Evolutionary conservation across 1,139 yeast genomes (phyloP), one percentile per base, ranked within the genome.

Genomic region (Spencermartinsiella ligniputridi): DNA sequence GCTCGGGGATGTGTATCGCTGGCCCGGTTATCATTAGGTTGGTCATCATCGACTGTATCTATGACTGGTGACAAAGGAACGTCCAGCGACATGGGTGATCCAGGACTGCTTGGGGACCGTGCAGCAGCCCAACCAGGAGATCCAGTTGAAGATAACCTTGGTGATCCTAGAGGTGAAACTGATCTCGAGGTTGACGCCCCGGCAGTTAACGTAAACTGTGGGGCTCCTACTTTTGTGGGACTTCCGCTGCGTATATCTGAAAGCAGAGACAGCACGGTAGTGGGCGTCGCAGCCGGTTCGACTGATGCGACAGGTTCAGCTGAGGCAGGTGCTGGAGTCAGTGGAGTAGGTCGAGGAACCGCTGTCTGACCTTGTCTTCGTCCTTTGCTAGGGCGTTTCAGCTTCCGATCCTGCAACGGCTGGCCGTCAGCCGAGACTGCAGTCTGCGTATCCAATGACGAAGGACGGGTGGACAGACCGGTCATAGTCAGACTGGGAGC

Each of bases 191-290:
- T n/a, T 15, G 32, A 27, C 15, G 32, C 8, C n/a, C 8, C 32
- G 15, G 32, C 32, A 11, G 32, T 27, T 6, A 6, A 6, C 15
- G 32, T 9, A 27, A 27, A 27, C 32, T 27, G 32, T 5, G 32
- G 32, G n/a, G 32, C 15, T 5, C n/a, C 32, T 6, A 27, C 15
- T n/a, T 27, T 27, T 9, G 32, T 27, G 2, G 49, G 47, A 27
- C 47, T 40, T 17, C 41, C 39, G 37, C 47, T 46, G 24, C 62
- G 51, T 21, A 58, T 58, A 27, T 55, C 49, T 27, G 51, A 50
- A 30, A 58, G 45, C 15, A 58, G 52, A 9, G 52, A 46, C 35
- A 52, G 54, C 25, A 56, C 55, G 9, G 55, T 43, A 3, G 54
- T 48, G 3, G 52, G 48, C 15, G 17, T 21, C 12, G 49, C 30